Evolutionary conservation across 306 rosid species (phyloP), one percentile per base, ranked within the genome.

Genomic region (Acmispon strigosus): DNA sequence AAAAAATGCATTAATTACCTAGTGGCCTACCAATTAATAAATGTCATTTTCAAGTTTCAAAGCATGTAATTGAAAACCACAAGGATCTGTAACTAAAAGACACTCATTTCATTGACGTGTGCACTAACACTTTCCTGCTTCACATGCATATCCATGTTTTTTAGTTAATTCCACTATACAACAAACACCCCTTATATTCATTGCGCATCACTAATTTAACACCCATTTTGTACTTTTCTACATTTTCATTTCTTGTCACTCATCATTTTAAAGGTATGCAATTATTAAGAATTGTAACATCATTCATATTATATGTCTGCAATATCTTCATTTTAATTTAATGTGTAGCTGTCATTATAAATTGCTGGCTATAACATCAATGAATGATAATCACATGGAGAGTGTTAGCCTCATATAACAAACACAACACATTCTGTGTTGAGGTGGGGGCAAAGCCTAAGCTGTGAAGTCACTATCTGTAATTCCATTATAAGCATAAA

Each of bases 401-500:
- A 67, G 79, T 72, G 79, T 66, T 66, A 77, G 53, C 73, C 68
- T 71, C 78, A 66, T 59, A 66, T 56, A 19, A 65, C 79, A 81
- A 63, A 76, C 67, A 66, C 62, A 19, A 65, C 79, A 81, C 69
- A 76, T 73, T 76, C 51, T 66, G 76, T 72, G n/a, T n/a, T n/a
- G 76, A 78, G 62, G 89, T 65, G 89, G 81, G 86, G 91, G 78
- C 89, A 80, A 70, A 66, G 76, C 84, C 84, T 74, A 78, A 36
- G 80, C 37, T 84, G 84, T 80, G 80, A 42, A 78, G 80, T 82
- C 95, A 66, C 89, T 13, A 54, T 84, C 89, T 72, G 62, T 68
- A 73, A 54, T 76, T 83, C 86, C 79, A 76, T 81, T 74, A 74
- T 71, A 76, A 82, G 76, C 74, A 72, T 62, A 24, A 67, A 43